Evolutionary conservation across 2,329 filamentous ascomycete genomes (phyloP).

Genomic region (Clarireedia monteithiana): DNA sequence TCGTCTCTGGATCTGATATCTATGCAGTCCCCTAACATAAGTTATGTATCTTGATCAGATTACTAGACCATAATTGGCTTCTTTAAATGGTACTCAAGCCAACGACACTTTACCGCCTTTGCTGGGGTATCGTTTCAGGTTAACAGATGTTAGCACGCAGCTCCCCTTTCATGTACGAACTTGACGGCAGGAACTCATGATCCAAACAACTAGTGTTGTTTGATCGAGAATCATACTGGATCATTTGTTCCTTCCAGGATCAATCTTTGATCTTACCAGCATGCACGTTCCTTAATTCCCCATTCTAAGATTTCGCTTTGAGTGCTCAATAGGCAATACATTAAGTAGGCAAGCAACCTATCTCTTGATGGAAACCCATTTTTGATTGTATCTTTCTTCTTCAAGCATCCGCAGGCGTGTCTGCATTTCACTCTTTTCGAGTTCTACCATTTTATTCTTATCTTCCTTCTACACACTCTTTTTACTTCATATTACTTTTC

Average conservation of each 20-base stretch:
- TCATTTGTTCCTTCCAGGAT: too few species aligned
- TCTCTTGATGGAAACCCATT: not conserved
- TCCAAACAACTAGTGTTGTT: too few species aligned
- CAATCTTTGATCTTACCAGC: not conserved
- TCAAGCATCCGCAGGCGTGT: not conserved
- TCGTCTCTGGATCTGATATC: too few species aligned
- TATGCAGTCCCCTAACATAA: too few species aligned
- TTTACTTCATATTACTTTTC: not conserved
- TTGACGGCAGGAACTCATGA: not conserved
- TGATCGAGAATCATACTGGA: too few species aligned
- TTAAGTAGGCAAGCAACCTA: not conserved
- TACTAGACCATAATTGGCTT: not conserved
- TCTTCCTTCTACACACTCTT: not conserved
- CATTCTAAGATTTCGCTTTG: not conserved
- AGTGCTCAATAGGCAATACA: not conserved
- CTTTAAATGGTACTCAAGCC: not conserved
- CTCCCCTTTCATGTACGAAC: not conserved
- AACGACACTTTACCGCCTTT: not conserved
- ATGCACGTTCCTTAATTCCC: not conserved
- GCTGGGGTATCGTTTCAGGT: not conserved
- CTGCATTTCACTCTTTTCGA: constrained; percentile 4
- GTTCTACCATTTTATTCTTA: not conserved
- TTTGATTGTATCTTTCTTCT: not conserved
- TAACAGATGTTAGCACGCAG: not conserved
- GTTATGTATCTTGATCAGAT: too few species aligned